These are phyloP conservation scores for Amaranthus hypochondriacus DNA, from an alignment of 148 eudicot genomes.

Conservation along the genomic window DNA sequence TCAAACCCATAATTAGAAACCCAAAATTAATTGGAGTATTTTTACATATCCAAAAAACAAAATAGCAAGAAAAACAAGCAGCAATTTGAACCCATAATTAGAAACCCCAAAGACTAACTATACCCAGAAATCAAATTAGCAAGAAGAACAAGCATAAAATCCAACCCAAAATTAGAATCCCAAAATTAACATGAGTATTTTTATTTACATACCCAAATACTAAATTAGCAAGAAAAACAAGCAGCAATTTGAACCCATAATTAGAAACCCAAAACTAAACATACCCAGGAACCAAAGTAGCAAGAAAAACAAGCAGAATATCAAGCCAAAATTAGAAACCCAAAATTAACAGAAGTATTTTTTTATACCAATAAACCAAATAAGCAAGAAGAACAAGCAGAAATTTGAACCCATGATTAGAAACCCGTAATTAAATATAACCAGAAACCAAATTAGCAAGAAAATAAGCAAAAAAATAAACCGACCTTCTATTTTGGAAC, in stretches of 20 bases:
- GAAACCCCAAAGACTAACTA: neutral
- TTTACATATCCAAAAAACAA: too few species aligned
- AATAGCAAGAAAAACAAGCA: neutral
- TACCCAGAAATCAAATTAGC: neutral
- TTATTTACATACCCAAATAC: too few species aligned
- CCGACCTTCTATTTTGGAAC: constrained; percentile 86
- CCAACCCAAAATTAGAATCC: neutral
- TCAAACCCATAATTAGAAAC: neutral
- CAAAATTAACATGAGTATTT: neutral
- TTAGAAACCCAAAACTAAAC: neutral
- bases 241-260: neutral
- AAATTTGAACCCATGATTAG: neutral
- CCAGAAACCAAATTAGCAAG: neutral
- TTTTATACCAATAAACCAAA: too few species aligned
- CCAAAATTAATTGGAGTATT: neutral
- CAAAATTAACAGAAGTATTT: neutral
- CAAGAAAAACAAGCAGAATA: too few species aligned
- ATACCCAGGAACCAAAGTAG: neutral
- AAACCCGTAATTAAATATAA: neutral
- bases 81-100: neutral
- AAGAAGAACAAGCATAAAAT: neutral
- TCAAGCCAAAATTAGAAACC: neutral
- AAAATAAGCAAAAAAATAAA: neutral
- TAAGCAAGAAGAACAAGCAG: too few species aligned
- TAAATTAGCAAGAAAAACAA: too few species aligned